phyloP scores from a whole-genome alignment of 495 filamentous ascomycete genomes.

The Aspergillus kassunensis region DNA sequence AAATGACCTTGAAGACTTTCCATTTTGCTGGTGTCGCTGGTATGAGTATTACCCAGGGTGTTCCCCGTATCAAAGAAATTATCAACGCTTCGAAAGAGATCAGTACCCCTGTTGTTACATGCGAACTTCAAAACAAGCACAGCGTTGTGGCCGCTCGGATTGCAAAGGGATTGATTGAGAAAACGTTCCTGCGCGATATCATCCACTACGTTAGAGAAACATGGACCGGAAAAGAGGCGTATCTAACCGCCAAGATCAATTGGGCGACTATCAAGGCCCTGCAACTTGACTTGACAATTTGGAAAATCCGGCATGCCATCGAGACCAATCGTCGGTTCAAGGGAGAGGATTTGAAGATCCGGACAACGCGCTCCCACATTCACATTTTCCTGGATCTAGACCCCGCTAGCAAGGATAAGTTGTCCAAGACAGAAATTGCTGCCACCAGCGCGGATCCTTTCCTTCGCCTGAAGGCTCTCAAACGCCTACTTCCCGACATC shows the following conservation, averaged over 20 bases:
- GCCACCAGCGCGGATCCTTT: slow-evolving; percentile 63
- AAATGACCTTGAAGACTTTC: slow-evolving; percentile 99
- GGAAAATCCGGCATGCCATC: slow-evolving; percentile 70
- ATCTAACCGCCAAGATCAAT: slow-evolving; percentile 73
- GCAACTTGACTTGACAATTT: slow-evolving; percentile 67
- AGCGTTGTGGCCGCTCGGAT: slow-evolving; percentile 72
- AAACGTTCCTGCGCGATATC: slow-evolving; percentile 48
- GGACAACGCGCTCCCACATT: slow-evolving; percentile 49
- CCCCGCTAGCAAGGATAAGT: slow-evolving; percentile 46
- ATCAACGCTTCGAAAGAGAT: slow-evolving; percentile 94
- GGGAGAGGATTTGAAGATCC: slow-evolving; percentile 50
- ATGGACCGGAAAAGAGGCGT: slow-evolving; percentile 71
- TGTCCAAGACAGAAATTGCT: slow-evolving; percentile 54
- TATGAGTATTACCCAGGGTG: slow-evolving; percentile 98
- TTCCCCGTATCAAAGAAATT: slow-evolving; percentile 99
- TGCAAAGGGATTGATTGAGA: slow-evolving; percentile 89
- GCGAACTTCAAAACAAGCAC: slow-evolving; percentile 66
- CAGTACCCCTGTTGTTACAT: slow-evolving; percentile 89
- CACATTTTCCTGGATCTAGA: slow-evolving; percentile 54
- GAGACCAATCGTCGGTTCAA: slow-evolving; percentile 74
- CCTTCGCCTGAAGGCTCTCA: slow-evolving; percentile 76
- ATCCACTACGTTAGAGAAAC: slow-evolving; percentile 75
- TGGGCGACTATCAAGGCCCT: slow-evolving; percentile 69
- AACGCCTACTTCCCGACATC: slow-evolving; percentile 73
- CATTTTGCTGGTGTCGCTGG: slow-evolving; percentile 99